Percentiles rank a stretch among this genome's conserved stretches.
Evolutionary conservation across 495 filamentous ascomycete genomes (phyloP).

Genomic region (Penicillium argentinense): DNA sequence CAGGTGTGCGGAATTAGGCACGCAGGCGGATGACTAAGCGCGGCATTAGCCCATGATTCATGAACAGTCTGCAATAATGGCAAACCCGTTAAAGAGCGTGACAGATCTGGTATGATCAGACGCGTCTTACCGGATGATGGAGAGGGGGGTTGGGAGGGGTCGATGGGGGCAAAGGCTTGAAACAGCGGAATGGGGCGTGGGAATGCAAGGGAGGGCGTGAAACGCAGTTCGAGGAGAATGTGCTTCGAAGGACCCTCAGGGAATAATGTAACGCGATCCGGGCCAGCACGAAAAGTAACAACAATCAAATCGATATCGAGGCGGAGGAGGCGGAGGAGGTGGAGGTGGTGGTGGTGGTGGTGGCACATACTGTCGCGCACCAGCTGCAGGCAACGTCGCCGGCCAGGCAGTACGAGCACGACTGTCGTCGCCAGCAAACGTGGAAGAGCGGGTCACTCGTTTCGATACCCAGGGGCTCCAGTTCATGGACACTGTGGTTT

Average conservation of each 20-base stretch:
- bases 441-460: slow-evolving; percentile 35
- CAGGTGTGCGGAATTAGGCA: slow-evolving; percentile 43
- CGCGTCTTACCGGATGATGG: too few species aligned
- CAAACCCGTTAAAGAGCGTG: too few species aligned
- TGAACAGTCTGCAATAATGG: too few species aligned
- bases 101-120: too few species aligned
- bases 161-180: too few species aligned
- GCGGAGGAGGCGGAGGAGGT: too few species aligned
- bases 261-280: neutral
- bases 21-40: slow-evolving; percentile 49
- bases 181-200: neutral
- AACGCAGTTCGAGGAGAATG: neutral
- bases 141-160: too few species aligned
- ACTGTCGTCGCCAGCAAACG: slow-evolving; percentile 47
- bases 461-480: slow-evolving; percentile 4
- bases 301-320: too few species aligned
- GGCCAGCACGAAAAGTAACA: neutral
- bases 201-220: neutral
- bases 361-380: slow-evolving; percentile 52
- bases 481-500: slow-evolving; percentile 6
- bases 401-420: slow-evolving; percentile 41
- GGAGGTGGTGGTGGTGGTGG: too few species aligned
- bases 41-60: neutral
- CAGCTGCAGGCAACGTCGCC: slow-evolving; percentile 48
- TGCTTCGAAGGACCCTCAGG: neutral